Evolutionary conservation across 192 early-diverging fungal genomes (phyloP), one percentile per base, ranked within the genome.

Genomic region (Coemansia sp.): DNA sequence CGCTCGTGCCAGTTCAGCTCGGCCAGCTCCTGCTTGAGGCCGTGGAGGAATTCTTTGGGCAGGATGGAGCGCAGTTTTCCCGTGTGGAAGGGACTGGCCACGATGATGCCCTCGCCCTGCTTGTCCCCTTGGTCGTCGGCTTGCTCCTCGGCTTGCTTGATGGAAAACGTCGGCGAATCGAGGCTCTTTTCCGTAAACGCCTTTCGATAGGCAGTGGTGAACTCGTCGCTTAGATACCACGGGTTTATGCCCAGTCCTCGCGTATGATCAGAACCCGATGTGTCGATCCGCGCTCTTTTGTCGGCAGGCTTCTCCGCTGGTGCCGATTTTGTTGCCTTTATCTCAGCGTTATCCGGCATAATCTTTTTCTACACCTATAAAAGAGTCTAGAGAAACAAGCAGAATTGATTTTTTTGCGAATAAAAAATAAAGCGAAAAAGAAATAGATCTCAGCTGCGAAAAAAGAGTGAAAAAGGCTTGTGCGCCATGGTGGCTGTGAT

Each of bases 1-100:
- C 76, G 67, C 51, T 72, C 68, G 24, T 78, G 75, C 75, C 75
- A 78, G 42, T 47, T 53, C 22, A 78, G 55, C 13, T n/a, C 46
- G 0, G 20, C 7, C 14, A 78, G 66, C 42, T 78, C 75, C 0
- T 3, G 2, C 34, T 64, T 64, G n/a, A 78, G 62, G 3, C 30
- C 55, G 6, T 59, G 51, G 0, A 78, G 65, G 51, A 78, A 78
- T 0, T 49, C 49, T 0, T 27, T 42, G 1, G 69, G 60, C 1
- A 78, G 24, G 1, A 72, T 56, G 34, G 56, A 56, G 30, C 28
- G 58, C 3, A 78, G 55, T 27, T 67, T 71, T 18, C 69, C 75
- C 1, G 69, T 72, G 34, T 68, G 66, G 18, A 78, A 78, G 10
- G 75, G 75, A 5, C 39, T 46, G 10, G 66, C 36, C 0, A 64